Evolutionary conservation across 1,284 basidiomycete genomes (phyloP).

Genomic region (Microbotryum intermedium): DNA sequence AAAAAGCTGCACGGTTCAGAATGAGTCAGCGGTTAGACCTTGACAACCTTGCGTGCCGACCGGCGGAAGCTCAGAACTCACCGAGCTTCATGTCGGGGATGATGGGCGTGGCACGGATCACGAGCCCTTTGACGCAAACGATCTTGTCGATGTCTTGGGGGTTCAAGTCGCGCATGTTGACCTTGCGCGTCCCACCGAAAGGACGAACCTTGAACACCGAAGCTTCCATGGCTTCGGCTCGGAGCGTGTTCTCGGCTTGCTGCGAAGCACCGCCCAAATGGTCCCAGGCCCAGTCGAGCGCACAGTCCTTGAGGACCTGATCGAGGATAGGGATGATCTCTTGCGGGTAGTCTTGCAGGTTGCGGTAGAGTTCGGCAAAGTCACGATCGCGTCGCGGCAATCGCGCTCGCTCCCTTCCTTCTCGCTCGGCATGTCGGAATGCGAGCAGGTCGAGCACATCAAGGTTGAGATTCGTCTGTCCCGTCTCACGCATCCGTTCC

Average conservation of each 20-base stretch:
- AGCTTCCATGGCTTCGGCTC: constrained; percentile 57
- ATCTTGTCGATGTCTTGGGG: constrained; percentile 93
- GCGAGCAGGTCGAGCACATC: constrained; percentile 82
- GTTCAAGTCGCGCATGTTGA: constrained; percentile 87
- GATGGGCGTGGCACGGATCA: constrained; percentile 93
- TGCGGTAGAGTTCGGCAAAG: constrained; percentile 29
- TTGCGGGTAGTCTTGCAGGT: constrained; percentile 81
- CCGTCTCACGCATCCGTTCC: constrained; percentile 76
- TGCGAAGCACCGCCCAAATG: constrained; percentile 17
- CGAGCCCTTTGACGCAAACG: constrained; percentile 87
- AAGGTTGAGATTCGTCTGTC: constrained; percentile 84
- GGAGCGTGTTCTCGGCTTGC: constrained; percentile 20
- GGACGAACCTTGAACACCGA: constrained; percentile 86
- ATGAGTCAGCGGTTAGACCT: background rate
- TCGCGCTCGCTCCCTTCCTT: constrained; percentile 23
- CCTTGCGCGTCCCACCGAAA: constrained; percentile 62
- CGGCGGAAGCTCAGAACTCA: constrained; percentile 27
- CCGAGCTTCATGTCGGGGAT: constrained; percentile 93
- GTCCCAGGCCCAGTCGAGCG: constrained; percentile 29
- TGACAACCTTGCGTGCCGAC: background rate
- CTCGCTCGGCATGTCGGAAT: constrained; percentile 62
- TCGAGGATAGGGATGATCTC: constrained; percentile 97
- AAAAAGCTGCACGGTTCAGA: constrained; percentile 59
- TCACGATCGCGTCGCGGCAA: constrained; percentile 43
- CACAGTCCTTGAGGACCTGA: constrained; percentile 76